Evolutionary conservation across 176 grass and related monocot species (phyloP), one percentile per base, ranked within the genome.

Genomic region (Calamus simplicifolius): DNA sequence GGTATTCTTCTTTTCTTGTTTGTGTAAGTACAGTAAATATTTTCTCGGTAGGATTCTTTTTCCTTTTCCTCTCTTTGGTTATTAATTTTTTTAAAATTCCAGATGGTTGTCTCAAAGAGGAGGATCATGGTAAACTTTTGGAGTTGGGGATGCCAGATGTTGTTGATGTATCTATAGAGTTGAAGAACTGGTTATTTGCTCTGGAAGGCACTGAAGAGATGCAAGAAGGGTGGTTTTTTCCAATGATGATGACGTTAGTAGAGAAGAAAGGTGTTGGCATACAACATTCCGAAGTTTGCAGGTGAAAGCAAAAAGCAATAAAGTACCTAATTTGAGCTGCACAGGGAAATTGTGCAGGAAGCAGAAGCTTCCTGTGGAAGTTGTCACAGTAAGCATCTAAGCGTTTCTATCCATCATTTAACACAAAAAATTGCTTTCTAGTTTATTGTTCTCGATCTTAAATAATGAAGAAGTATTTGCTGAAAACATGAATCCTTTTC

Each of bases 211-310:
- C 76, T 25, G 76, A 92, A 31, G 84, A 92, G 63, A 56, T 82
- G 59, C 74, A 62, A 18, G 74, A 89, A 58, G 69, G 54, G 77
- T 83, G 68, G 70, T 69, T 78, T 23, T 52, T 60, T 51, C 53
- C 53, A 61, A 54, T 57, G 72, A 31, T 64, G 76, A 85, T 66
- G 29, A 38, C 75, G 56, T 92, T 64, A 83, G 67, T 55, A 89
- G 94, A 82, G 94, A 92, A 83, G 94, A 98, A n/a, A 98, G 77
- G 55, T 98, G 94, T 75, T 98, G 94, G 94, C 94, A 98, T 82
- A 85, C 85, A 30, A 85, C 88, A 15, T 98, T 98, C 67, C 86
- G 69, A 65, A 89, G 77, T 77, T 68, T 98, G 60, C 84, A 92
- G 38, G 18, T 98, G 58, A 85, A 73, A 53, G 85, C 84, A 63